Percentiles rank a stretch among this genome's conserved stretches.
Conservation (phyloP, 179 eudicot genomes). For the Carnegiea gigantea region DNA sequence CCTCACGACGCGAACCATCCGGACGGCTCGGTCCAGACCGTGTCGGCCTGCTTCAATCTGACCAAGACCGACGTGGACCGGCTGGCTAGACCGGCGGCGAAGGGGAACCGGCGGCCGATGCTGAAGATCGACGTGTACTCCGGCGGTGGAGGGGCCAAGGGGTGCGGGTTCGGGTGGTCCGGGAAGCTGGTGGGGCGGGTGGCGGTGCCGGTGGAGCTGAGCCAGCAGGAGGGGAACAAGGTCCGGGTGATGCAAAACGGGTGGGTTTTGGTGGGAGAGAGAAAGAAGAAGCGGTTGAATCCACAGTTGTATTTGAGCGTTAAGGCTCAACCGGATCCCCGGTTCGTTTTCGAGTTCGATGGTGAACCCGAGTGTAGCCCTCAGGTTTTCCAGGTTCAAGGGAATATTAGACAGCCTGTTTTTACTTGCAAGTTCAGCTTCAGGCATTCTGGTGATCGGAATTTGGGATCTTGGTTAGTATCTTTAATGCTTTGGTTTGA, state of each 20-base stretch:
- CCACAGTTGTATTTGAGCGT: slow-evolving; percentile 53
- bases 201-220: slow-evolving; percentile 42
- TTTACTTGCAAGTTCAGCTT: slow-evolving; percentile 83
- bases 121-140: slow-evolving; percentile 45
- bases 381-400: slow-evolving; percentile 83
- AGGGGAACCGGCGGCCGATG: neutral
- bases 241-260: slow-evolving; percentile 55
- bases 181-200: slow-evolving; percentile 48
- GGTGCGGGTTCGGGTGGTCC: slow-evolving; percentile 26
- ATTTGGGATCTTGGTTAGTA: slow-evolving; percentile 56
- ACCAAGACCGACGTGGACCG: slow-evolving; percentile 42
- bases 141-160: slow-evolving; percentile 11
- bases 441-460: slow-evolving; percentile 51
- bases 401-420: slow-evolving; percentile 75
- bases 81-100: slow-evolving; percentile 13
- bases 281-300: slow-evolving; percentile 22
- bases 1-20: slow-evolving; percentile 25
- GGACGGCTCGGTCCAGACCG: slow-evolving; percentile 21
- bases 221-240: slow-evolving; percentile 33
- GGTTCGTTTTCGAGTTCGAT: slow-evolving; percentile 80
- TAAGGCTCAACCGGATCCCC: slow-evolving; percentile 73
- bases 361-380: slow-evolving; percentile 93
- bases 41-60: slow-evolving; percentile 48
- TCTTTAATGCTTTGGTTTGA: neutral
- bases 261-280: slow-evolving; percentile 50